Conservation (phyloP, 2,329 filamentous ascomycete species). For the Paramyrothecium roridum region DNA sequence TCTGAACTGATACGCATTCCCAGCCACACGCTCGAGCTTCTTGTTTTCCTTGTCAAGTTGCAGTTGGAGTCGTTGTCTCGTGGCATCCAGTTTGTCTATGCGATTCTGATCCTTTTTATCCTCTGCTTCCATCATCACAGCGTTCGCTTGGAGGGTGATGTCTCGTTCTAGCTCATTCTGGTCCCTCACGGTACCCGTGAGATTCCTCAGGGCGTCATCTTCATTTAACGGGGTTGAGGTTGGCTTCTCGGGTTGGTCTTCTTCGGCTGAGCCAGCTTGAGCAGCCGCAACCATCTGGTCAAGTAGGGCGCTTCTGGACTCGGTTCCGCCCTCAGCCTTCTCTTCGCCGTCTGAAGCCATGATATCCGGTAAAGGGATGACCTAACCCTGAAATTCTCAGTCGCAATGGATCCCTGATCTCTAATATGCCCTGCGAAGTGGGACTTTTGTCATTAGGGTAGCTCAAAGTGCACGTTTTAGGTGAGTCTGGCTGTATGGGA, state of each 20-base stretch:
- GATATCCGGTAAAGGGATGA: neutral
- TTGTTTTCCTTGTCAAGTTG: slow-evolving; percentile 59
- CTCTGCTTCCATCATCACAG: slow-evolving; percentile 57
- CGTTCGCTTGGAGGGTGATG: slow-evolving; percentile 64
- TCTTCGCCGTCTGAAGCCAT: slow-evolving; percentile 22
- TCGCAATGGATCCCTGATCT: no score
- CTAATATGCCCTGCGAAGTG: slow-evolving; percentile 1
- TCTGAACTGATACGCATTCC: slow-evolving; percentile 47
- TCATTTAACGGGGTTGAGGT: slow-evolving; percentile 44
- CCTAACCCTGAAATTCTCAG: no score
- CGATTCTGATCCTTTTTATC: slow-evolving; percentile 61
- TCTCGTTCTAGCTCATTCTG: slow-evolving; percentile 90
- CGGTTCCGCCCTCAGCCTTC: slow-evolving; percentile 11
- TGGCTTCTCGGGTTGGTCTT: slow-evolving; percentile 1
- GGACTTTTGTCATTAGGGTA: neutral
- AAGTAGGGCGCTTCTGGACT: slow-evolving; percentile 21
- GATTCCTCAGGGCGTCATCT: slow-evolving; percentile 54
- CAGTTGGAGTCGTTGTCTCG: slow-evolving; percentile 56
- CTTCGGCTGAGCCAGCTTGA: slow-evolving; percentile 16
- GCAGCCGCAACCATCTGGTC: slow-evolving; percentile 26
- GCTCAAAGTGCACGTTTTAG: no score
- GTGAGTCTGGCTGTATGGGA: no score
- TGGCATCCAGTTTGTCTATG: slow-evolving; percentile 55
- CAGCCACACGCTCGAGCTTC: slow-evolving; percentile 38
- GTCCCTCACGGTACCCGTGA: slow-evolving; percentile 71